Conservation (phyloP, 805 yeast genomes). For the Ogataea siamensis region DNA sequence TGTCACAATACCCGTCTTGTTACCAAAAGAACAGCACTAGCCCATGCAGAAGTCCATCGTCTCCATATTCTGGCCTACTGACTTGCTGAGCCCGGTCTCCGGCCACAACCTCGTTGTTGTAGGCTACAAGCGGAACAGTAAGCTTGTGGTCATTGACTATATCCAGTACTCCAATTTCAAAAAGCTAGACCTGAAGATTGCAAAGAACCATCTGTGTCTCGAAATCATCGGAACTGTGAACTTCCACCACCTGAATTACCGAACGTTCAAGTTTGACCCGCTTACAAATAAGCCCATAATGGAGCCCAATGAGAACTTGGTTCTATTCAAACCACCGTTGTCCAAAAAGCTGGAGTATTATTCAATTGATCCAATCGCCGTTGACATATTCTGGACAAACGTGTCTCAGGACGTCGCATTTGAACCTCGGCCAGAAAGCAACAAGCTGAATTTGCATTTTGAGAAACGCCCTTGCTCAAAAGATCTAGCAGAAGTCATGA, state of each 20-base stretch:
- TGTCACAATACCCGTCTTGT: constrained; percentile 6
- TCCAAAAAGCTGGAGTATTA: constrained; percentile 71
- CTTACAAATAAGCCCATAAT: constrained; percentile 17
- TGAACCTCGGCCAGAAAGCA: constrained; percentile 26
- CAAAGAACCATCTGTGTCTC: constrained; percentile 23
- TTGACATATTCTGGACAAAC: constrained; percentile 47
- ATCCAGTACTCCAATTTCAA: constrained; percentile 19
- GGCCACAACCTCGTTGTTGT: constrained; percentile 22
- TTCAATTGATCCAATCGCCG: constrained; percentile 67
- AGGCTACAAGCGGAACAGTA: constrained; percentile 28
- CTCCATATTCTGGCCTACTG: constrained; percentile 34
- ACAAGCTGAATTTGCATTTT: constrained; percentile 29
- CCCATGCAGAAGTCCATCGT: constrained; percentile 6
- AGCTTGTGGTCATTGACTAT: constrained; percentile 28
- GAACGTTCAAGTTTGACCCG: constrained; percentile 20
- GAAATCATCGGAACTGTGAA: constrained; percentile 30
- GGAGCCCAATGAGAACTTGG: constrained; percentile 29
- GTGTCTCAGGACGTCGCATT: constrained; percentile 12
- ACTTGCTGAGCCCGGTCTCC: constrained; percentile 15
- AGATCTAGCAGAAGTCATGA: constrained; percentile 28
- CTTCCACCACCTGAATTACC: constrained; percentile 16
- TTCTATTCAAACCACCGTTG: constrained; percentile 70
- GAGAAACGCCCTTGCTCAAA: constrained; percentile 12
- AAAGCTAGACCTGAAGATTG: constrained; percentile 16
- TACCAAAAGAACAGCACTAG: constrained; percentile 7